These are phyloP conservation scores for Mangifera indica DNA, from an alignment of 345 rosid species.

Conservation along the genomic window DNA sequence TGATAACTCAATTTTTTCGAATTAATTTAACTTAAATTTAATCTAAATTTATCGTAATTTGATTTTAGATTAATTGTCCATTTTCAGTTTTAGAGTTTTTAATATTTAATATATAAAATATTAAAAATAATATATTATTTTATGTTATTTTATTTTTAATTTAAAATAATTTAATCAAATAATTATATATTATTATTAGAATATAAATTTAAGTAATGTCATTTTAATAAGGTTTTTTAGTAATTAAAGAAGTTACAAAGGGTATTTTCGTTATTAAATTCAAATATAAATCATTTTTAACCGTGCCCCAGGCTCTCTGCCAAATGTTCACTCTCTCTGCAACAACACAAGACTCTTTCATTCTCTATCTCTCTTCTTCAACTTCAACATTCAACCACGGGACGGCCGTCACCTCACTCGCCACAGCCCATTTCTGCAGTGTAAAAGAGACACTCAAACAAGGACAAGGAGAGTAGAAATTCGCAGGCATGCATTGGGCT, in stretches of 20 bases:
- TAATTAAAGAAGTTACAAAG: slow-evolving; percentile 6
- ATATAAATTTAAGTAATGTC: too few relatives aligned
- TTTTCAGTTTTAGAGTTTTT: too few relatives aligned
- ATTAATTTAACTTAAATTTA: too few relatives aligned
- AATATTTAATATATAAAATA: too few relatives aligned
- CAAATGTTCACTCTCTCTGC: slow-evolving; percentile 24
- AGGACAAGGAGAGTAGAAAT: not conserved
- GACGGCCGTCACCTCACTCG: too few relatives aligned
- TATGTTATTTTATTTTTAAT: too few relatives aligned
- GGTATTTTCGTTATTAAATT: slow-evolving; percentile 28
- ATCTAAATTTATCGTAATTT: too few relatives aligned
- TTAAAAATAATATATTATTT: too few relatives aligned
- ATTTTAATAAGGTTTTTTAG: not conserved
- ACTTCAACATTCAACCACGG: not conserved
- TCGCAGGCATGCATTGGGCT: not conserved
- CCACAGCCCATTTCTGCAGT: not conserved
- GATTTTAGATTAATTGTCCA: too few relatives aligned
- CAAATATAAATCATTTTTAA: slow-evolving; percentile 4
- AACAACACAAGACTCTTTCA: not conserved
- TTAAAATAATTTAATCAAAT: too few relatives aligned
- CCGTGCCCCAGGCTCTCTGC: slow-evolving; percentile 27
- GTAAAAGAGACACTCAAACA: not conserved
- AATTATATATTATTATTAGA: too few relatives aligned
- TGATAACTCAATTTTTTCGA: too few relatives aligned
- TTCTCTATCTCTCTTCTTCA: not conserved